phyloP scores from a whole-genome alignment of 441 rosid genomes.

The Dalechampia spathulata region DNA sequence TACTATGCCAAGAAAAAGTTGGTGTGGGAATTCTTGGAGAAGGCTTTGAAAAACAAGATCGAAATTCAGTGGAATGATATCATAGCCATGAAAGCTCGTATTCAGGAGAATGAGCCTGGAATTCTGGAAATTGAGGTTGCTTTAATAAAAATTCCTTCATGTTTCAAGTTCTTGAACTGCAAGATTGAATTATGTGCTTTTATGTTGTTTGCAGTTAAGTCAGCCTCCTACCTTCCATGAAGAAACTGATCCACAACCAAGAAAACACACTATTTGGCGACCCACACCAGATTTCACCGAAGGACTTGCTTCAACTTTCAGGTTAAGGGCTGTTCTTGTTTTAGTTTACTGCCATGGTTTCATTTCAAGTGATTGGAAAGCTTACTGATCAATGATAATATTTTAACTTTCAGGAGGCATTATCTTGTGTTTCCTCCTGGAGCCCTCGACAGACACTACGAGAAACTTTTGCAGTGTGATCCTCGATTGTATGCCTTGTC shows the following conservation, averaged over 20 bases:
- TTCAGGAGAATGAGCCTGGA: constrained; percentile 25
- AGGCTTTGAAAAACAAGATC: constrained; percentile 36
- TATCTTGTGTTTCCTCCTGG: constrained; percentile 30
- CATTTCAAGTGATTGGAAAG: background rate
- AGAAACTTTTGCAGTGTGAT: constrained; percentile 36
- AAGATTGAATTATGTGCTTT: too few species aligned
- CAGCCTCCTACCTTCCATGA: constrained; percentile 32
- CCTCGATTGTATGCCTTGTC: constrained; percentile 20
- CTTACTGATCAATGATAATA: background rate
- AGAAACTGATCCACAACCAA: constrained; percentile 50
- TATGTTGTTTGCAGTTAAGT: constrained; percentile 19
- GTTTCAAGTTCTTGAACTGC: too few species aligned
- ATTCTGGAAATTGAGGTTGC: constrained; percentile 41
- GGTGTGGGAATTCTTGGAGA: constrained; percentile 46
- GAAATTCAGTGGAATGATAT: constrained; percentile 56
- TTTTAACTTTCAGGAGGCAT: constrained; percentile 31
- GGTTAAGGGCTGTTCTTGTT: constrained; percentile 27
- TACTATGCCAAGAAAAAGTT: constrained; percentile 42
- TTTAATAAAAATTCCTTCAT: too few species aligned
- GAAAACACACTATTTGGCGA: constrained; percentile 50
- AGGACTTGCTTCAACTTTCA: constrained; percentile 33
- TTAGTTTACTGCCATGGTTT: background rate
- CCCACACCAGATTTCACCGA: constrained; percentile 37
- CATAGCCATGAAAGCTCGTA: constrained; percentile 25
- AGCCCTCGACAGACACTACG: constrained; percentile 26